Evolutionary conservation across 2,329 filamentous ascomycete genomes (phyloP).

Genomic region (Ceratocystis smalleyi): DNA sequence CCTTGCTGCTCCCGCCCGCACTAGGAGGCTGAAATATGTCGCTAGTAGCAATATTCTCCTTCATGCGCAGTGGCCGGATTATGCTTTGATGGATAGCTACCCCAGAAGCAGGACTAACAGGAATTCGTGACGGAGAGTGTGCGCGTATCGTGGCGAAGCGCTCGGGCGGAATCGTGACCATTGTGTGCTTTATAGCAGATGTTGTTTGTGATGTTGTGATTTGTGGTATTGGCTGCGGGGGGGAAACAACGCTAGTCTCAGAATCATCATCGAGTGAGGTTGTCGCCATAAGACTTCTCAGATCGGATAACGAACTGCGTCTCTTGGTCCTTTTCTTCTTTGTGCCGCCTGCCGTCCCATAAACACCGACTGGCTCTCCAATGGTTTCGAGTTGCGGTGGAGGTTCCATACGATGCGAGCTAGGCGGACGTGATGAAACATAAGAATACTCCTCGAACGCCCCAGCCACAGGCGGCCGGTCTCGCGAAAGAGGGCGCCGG

Average conservation of each 20-base stretch:
- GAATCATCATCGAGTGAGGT: conserved; percentile 32
- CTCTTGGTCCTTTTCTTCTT: conserved; percentile 55
- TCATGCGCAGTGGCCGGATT: conserved; percentile 32
- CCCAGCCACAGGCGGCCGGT: conserved; percentile 44
- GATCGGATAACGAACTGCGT: conserved; percentile 79
- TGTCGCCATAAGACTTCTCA: conserved; percentile 52
- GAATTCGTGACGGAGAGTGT: conserved; percentile 35
- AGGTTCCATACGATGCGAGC: conserved; percentile 38
- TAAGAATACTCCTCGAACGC: conserved; percentile 41
- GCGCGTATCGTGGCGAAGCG: conserved; percentile 20
- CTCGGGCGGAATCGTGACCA: conserved; percentile 15
- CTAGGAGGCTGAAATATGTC: conserved; percentile 19
- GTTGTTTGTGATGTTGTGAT: conserved; percentile 14
- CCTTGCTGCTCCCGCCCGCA: background rate
- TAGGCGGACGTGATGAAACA: conserved; percentile 32
- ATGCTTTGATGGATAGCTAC: conserved; percentile 15
- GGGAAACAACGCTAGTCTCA: conserved; percentile 13
- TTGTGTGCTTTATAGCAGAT: conserved; percentile 15
- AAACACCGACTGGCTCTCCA: conserved; percentile 38
- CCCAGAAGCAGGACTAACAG: conserved; percentile 32
- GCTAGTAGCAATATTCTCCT: conserved; percentile 30
- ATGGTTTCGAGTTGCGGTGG: conserved; percentile 41
- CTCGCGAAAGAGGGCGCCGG: conserved; percentile 40
- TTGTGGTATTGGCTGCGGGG: conserved; percentile 11
- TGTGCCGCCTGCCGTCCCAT: conserved; percentile 23